Percentiles rank a stretch among this genome's conserved stretches.
Conservation (phyloP, 805 yeast genomes). For the Candida montana region DNA sequence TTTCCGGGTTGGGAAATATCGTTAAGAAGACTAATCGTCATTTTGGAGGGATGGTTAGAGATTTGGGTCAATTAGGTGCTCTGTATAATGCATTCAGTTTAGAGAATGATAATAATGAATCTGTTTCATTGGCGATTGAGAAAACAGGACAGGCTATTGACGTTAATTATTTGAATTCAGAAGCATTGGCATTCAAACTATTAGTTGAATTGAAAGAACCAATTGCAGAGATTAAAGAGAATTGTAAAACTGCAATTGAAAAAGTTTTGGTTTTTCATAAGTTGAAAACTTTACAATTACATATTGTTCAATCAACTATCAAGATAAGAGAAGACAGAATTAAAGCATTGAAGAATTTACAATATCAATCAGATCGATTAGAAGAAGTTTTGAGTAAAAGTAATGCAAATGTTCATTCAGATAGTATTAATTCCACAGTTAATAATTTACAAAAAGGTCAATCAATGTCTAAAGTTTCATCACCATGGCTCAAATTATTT, state of each 20-base stretch:
- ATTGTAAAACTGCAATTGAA: slow-evolving; percentile 27
- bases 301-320: slow-evolving; percentile 36
- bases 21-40: slow-evolving; percentile 27
- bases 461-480: slow-evolving; percentile 15
- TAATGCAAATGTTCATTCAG: slow-evolving; percentile 23
- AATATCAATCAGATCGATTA: slow-evolving; percentile 26
- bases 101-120: slow-evolving; percentile 30
- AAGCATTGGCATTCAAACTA: slow-evolving; percentile 33
- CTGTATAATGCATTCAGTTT: slow-evolving; percentile 55
- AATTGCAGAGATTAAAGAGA: slow-evolving; percentile 29
- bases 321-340: slow-evolving; percentile 29
- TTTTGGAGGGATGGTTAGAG: slow-evolving; percentile 53
- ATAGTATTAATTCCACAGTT: slow-evolving; percentile 30
- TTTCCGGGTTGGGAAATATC: slow-evolving; percentile 18
- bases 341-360: slow-evolving; percentile 28
- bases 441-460: slow-evolving; percentile 26
- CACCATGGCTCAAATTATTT: slow-evolving; percentile 25
- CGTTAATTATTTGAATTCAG: slow-evolving; percentile 51
- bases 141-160: slow-evolving; percentile 85
- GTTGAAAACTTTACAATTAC: slow-evolving; percentile 47
- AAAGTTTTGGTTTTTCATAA: slow-evolving; percentile 55
- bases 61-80: slow-evolving; percentile 74
- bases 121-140: slow-evolving; percentile 59
- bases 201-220: slow-evolving; percentile 35
- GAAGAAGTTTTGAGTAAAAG: slow-evolving; percentile 28